Evolutionary conservation across 2,329 filamentous ascomycete genomes (phyloP).

Genomic region (Microcera coccophila): DNA sequence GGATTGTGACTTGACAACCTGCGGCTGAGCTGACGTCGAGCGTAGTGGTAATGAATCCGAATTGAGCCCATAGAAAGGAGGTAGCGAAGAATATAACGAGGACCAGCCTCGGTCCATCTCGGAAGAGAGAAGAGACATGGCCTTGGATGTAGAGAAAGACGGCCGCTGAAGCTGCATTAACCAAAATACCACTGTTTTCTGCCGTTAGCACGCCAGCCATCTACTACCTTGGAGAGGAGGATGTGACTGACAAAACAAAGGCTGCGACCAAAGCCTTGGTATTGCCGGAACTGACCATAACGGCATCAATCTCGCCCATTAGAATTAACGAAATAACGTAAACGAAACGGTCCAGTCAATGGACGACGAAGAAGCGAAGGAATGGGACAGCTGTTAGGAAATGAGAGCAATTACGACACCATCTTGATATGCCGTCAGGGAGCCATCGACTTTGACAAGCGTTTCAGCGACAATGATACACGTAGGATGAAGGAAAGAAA

Average conservation of each 20-base stretch:
- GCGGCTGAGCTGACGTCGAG: conserved; percentile 41
- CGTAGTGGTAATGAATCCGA: conserved; percentile 48
- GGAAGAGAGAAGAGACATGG: conserved; percentile 47
- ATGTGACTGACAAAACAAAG: conserved; percentile 51
- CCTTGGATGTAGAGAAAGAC: conserved; percentile 46
- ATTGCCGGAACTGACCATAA: conserved; percentile 45
- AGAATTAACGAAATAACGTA: conserved; percentile 1
- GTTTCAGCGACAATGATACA: too few species aligned
- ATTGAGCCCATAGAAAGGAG: conserved; percentile 51
- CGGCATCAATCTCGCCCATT: conserved; percentile 8
- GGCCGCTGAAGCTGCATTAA: conserved; percentile 48
- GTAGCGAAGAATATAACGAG: conserved; percentile 53
- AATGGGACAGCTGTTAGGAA: conserved; percentile 11
- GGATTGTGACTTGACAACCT: conserved; percentile 50
- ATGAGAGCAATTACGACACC: conserved; percentile 11
- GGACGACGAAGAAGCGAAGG: conserved; percentile 30
- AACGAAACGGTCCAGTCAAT: conserved; percentile 18
- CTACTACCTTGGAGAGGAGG: background rate
- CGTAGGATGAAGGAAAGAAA: conserved; percentile 16
- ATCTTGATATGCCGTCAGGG: conserved; percentile 14
- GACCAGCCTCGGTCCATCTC: conserved; percentile 61
- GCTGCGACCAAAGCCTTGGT: conserved; percentile 50
- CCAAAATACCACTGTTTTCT: conserved; percentile 45
- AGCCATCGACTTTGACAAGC: conserved; percentile 8
- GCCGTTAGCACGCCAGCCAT: conserved; percentile 24